Evolutionary conservation across 75 land plant species (phyloP).

Genomic region (Pseudotsuga menziesii): DNA sequence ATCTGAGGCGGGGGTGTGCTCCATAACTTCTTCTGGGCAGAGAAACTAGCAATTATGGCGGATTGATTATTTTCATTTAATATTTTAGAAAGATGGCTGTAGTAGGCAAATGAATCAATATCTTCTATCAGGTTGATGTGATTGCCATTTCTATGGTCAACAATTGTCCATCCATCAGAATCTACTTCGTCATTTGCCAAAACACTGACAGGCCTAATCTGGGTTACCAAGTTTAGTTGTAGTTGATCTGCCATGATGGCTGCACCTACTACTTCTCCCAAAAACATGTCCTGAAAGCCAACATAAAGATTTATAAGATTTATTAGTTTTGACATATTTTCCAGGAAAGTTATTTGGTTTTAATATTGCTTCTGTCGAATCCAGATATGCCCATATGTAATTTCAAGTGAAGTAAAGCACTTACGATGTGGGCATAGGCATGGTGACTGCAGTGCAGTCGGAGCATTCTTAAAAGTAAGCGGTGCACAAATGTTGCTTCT

Average conservation of each 20-base stretch:
- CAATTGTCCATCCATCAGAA: conserved; percentile 35
- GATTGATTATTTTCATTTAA: conserved; percentile 35
- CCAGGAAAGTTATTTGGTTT: no score
- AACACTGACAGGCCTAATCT: conserved; percentile 22
- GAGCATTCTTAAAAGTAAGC: conserved; percentile 36
- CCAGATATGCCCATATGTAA: no score
- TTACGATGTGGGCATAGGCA: conserved; percentile 43
- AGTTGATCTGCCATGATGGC: conserved; percentile 29
- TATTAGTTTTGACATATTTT: no score
- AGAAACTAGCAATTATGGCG: conserved; percentile 51
- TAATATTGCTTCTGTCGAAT: no score
- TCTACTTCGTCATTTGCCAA: conserved; percentile 24
- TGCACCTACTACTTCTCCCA: conserved; percentile 66
- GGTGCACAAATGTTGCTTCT: conserved; percentile 34
- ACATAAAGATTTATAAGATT: no score
- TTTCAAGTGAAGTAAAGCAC: neutral
- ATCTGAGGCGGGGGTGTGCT: conserved; percentile 11
- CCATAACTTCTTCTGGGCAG: conserved; percentile 52
- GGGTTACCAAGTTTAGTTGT: conserved; percentile 7
- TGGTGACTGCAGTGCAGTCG: conserved; percentile 22
- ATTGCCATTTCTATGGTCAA: conserved; percentile 38
- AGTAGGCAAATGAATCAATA: conserved; percentile 31
- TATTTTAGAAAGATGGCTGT: conserved; percentile 25
- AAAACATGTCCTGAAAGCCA: conserved; percentile 44
- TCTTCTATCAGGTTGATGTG: conserved; percentile 23